Evolutionary conservation across 2,329 filamentous ascomycete species (phyloP).

Genomic region (Acrodontium crateriforme): DNA sequence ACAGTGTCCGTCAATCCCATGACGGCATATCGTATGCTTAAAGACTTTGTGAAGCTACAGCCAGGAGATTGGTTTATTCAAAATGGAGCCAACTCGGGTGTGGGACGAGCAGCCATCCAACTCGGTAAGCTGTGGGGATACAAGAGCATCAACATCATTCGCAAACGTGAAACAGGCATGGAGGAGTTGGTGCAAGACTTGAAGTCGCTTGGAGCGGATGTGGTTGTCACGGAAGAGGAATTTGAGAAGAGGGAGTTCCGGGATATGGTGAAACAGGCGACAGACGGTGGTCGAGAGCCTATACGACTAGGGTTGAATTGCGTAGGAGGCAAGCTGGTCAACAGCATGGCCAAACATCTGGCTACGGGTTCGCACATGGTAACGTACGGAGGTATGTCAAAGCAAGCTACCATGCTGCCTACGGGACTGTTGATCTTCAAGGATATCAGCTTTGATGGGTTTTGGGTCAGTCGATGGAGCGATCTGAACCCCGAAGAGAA

Average conservation of each 20-base stretch:
- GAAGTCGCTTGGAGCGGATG: slow-evolving; percentile 45
- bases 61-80: slow-evolving; percentile 92
- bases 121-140: slow-evolving; percentile 74
- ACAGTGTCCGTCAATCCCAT: slow-evolving; percentile 88
- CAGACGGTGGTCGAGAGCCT: slow-evolving; percentile 54
- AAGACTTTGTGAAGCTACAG: slow-evolving; percentile 54
- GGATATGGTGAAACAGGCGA: slow-evolving; percentile 49
- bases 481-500: slow-evolving; percentile 60
- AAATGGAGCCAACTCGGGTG: slow-evolving; percentile 90
- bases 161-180: slow-evolving; percentile 57
- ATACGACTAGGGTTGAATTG: slow-evolving; percentile 79
- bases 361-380: slow-evolving; percentile 58
- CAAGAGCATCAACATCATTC: slow-evolving; percentile 78
- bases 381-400: slow-evolving; percentile 91
- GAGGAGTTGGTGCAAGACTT: slow-evolving; percentile 49
- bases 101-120: slow-evolving; percentile 84
- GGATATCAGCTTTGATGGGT: slow-evolving; percentile 75
- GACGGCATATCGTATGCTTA: slow-evolving; percentile 86
- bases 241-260: slow-evolving; percentile 49
- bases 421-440: slow-evolving; percentile 87
- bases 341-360: slow-evolving; percentile 62
- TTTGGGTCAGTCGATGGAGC: slow-evolving; percentile 90
- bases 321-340: slow-evolving; percentile 77
- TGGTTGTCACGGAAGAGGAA: slow-evolving; percentile 49
- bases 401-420: slow-evolving; percentile 68